A percentile compares a stretch with the other conserved stretches of the same genome.
Conservation (phyloP, 139 green algal genomes). For the Bryopsis sp. region DNA sequence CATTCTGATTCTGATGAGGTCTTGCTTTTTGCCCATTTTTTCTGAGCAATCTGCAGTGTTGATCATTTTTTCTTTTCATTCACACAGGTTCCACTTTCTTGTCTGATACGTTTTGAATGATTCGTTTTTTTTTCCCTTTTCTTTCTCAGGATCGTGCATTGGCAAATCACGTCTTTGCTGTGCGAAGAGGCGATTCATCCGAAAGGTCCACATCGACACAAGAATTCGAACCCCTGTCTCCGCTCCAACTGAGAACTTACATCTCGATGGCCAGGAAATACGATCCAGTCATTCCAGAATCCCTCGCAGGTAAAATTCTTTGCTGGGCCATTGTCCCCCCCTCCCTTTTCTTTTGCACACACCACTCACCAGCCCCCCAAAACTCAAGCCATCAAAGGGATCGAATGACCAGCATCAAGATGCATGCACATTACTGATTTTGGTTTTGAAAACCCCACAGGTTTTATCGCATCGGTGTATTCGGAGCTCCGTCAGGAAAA, state of each 20-base stretch:
- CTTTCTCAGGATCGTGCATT: conserved; percentile 72
- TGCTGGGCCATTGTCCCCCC: neutral
- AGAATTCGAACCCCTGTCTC: conserved; percentile 35
- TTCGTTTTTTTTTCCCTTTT: too few species aligned
- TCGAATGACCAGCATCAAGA: too few species aligned
- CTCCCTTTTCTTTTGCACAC: neutral
- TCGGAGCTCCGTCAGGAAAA: conserved; percentile 72
- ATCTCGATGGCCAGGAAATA: conserved; percentile 65
- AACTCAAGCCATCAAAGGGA: too few species aligned
- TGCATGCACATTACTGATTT: too few species aligned
- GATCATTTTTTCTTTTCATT: too few species aligned
- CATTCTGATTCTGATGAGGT: too few species aligned
- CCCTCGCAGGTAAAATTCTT: conserved; percentile 51
- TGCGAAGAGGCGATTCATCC: conserved; percentile 77
- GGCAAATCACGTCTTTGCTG: conserved; percentile 84
- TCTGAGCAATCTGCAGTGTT: too few species aligned
- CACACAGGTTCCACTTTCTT: too few species aligned
- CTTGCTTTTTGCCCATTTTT: too few species aligned
- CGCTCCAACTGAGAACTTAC: conserved; percentile 73
- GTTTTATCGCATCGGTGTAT: conserved; percentile 85
- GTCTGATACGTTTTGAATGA: too few species aligned
- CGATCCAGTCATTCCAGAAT: conserved; percentile 61
- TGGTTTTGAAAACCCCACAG: too few species aligned
- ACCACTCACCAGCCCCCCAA: too few species aligned
- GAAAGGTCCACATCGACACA: neutral